These are phyloP conservation scores for Phlebopus sp. DNA, from an alignment of 1,284 basidiomycete genomes.

Conservation along the genomic window DNA sequence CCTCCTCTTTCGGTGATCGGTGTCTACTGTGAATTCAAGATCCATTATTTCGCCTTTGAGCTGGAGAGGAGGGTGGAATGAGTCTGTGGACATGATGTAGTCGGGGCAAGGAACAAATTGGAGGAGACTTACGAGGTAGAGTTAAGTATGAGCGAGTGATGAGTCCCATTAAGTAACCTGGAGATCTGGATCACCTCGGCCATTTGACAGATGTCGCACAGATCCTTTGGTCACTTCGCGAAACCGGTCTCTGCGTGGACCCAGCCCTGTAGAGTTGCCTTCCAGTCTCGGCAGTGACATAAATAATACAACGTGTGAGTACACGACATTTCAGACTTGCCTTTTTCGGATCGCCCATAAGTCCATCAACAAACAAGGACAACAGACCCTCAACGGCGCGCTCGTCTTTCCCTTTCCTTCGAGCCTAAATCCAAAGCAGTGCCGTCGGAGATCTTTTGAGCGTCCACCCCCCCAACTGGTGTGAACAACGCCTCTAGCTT, in stretches of 20 bases:
- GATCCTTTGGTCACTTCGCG: slow-evolving; percentile 33
- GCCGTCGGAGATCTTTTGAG: slow-evolving; percentile 36
- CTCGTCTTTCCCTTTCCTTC: slow-evolving; percentile 20
- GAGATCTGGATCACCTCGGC: slow-evolving; percentile 36
- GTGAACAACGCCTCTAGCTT: slow-evolving; percentile 4
- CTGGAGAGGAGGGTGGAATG: slow-evolving; percentile 38
- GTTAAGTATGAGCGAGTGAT: slow-evolving; percentile 27
- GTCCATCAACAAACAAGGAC: slow-evolving; percentile 3
- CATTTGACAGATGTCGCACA: slow-evolving; percentile 29
- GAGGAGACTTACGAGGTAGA: slow-evolving; percentile 22
- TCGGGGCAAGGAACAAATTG: slow-evolving; percentile 29
- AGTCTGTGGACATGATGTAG: slow-evolving; percentile 34
- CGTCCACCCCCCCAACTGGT: no score
- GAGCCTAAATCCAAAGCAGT: slow-evolving; percentile 38
- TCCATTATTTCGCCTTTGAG: slow-evolving; percentile 67
- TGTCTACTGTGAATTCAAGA: slow-evolving; percentile 63
- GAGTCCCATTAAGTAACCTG: slow-evolving; percentile 35
- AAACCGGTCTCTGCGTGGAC: slow-evolving; percentile 34
- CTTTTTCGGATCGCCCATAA: slow-evolving; percentile 22
- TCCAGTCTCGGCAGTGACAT: slow-evolving; percentile 38
- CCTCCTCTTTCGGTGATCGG: slow-evolving; percentile 68
- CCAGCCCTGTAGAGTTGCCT: slow-evolving; percentile 32
- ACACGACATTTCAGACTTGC: slow-evolving; percentile 23
- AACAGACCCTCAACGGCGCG: slow-evolving; percentile 4
- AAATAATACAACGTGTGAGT: slow-evolving; percentile 33